Evolutionary conservation across 805 yeast genomes (phyloP).

Genomic region (Vanderwaltozyma tropicalis): DNA sequence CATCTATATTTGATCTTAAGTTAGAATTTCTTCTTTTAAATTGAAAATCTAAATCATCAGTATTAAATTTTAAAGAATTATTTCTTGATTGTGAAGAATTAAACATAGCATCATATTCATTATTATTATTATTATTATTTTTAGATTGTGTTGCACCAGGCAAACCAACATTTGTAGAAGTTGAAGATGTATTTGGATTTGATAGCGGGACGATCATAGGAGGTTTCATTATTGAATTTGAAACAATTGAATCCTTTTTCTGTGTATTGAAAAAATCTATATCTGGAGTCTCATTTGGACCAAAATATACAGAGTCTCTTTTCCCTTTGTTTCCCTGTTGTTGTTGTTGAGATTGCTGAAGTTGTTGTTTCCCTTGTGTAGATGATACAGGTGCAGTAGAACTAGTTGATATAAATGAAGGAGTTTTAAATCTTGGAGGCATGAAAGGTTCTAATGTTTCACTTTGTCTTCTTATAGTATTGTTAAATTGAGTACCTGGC

Average conservation of each 20-base stretch:
- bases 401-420: constrained; percentile 11
- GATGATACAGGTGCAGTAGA: constrained; percentile 5
- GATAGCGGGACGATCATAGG: constrained; percentile 14
- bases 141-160: neutral
- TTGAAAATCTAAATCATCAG: constrained; percentile 26
- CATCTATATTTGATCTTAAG: constrained; percentile 18
- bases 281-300: constrained; percentile 17
- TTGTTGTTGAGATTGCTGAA: constrained; percentile 5
- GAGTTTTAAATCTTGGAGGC: constrained; percentile 27
- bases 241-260: constrained; percentile 3
- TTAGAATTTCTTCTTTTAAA: constrained; percentile 26
- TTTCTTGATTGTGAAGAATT: constrained; percentile 16
- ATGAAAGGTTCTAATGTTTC: constrained; percentile 42
- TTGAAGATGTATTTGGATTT: neutral
- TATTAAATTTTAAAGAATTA: constrained; percentile 22
- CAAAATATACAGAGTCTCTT: constrained; percentile 19
- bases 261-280: constrained; percentile 13
- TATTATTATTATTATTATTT: constrained; percentile 1
- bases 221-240: constrained; percentile 14
- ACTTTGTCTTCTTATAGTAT: constrained; percentile 33
- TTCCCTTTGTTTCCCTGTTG: constrained; percentile 5
- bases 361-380: constrained; percentile 10
- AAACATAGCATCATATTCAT: constrained; percentile 4
- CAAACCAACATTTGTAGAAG: constrained; percentile 1
- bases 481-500: constrained; percentile 1